These are phyloP conservation scores for Yamadazyma insecticola DNA, from an alignment of 805 yeast genomes.

Conservation along the genomic window DNA sequence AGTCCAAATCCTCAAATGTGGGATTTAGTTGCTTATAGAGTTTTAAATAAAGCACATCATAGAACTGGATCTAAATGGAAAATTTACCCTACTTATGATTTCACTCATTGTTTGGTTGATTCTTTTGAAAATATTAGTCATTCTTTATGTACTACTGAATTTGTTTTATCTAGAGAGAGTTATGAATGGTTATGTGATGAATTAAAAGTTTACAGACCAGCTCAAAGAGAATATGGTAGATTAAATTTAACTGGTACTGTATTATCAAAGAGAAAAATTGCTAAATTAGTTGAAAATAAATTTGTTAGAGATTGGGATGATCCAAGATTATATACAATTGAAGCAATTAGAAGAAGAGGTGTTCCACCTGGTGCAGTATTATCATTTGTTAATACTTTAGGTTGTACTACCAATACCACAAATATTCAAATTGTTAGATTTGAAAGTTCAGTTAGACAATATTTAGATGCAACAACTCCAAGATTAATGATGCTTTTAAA, in stretches of 20 bases:
- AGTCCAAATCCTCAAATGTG: constrained; percentile 99
- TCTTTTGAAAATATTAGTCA: constrained; percentile 94
- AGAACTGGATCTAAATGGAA: constrained; percentile 98
- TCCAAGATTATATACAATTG: constrained; percentile 92
- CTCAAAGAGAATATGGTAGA: constrained; percentile 98
- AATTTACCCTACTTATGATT: constrained; percentile 97
- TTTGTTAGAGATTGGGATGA: constrained; percentile 97
- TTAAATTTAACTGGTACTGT: constrained; percentile 92
- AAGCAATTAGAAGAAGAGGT: constrained; percentile 94
- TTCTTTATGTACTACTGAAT: constrained; percentile 94
- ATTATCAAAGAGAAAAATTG: constrained; percentile 92
- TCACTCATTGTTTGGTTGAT: constrained; percentile 98
- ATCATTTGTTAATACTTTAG: constrained; percentile 88
- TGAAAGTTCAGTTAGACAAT: constrained; percentile 83
- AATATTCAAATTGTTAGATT: constrained; percentile 88
- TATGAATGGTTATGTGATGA: constrained; percentile 99
- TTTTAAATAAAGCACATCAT: constrained; percentile 86
- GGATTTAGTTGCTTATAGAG: constrained; percentile 98
- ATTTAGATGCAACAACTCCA: constrained; percentile 87
- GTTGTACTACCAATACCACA: constrained; percentile 92
- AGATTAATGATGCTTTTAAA: constrained; percentile 89
- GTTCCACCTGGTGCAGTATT: constrained; percentile 98
- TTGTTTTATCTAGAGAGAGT: constrained; percentile 84
- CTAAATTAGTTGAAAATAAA: constrained; percentile 77
- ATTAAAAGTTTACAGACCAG: constrained; percentile 92